phyloP scores from a whole-genome alignment of 2,329 filamentous ascomycete species.

The Pyricularia sp. region DNA sequence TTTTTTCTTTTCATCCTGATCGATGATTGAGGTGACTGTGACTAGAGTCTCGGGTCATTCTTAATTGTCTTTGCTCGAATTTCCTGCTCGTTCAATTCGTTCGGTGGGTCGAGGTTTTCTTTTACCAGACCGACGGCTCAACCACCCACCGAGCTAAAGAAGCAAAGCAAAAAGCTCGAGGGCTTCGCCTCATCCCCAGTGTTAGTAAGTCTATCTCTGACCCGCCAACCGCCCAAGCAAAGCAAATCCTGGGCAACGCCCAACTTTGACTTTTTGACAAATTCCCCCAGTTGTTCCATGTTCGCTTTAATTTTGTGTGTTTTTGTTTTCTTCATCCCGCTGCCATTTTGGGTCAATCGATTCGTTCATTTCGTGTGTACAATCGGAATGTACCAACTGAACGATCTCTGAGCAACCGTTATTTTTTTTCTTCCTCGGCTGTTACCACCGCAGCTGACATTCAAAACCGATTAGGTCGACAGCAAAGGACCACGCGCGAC shows the following conservation, averaged over 20 bases:
- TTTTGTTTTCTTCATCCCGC: conserved; percentile 1
- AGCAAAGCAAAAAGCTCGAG: not conserved
- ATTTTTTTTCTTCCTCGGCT: not conserved
- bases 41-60: not conserved
- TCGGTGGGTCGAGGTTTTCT: not conserved
- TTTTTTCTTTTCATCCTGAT: not conserved
- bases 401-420: not conserved
- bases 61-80: not conserved
- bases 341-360: not conserved
- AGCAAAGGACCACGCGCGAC: not conserved
- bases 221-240: not conserved
- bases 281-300: not conserved
- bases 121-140: not conserved
- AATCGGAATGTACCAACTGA: not conserved
- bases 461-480: not conserved
- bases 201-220: not conserved
- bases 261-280: not conserved
- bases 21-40: not conserved
- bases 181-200: not conserved
- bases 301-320: not conserved
- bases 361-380: not conserved
- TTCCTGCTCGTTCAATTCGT: not conserved
- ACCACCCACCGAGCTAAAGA: not conserved
- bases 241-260: not conserved
- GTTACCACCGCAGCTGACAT: not conserved